Evolutionary conservation across 139 green algal species (phyloP).

Genomic region (Micromonas pusilla): DNA sequence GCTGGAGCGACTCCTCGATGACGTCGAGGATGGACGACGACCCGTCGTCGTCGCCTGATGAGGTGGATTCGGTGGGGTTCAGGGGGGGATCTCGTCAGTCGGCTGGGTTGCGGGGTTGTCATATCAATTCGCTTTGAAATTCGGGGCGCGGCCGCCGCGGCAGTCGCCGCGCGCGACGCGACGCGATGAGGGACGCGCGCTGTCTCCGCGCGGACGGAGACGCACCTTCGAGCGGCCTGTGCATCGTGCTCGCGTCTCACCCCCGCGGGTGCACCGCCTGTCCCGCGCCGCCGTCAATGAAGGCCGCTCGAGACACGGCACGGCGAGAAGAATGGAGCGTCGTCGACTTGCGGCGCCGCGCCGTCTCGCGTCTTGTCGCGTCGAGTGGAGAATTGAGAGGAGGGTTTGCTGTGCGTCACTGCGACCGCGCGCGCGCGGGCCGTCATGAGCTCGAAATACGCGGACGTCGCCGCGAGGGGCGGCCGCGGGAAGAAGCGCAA

Average conservation of each 20-base stretch:
- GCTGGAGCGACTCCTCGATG: conserved; percentile 59
- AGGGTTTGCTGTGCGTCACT: too few relatives aligned
- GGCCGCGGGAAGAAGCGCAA: not conserved
- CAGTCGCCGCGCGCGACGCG: not conserved
- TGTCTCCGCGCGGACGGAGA: not conserved
- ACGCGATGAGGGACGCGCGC: not conserved
- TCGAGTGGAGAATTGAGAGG: too few relatives aligned
- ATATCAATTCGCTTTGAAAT: not conserved
- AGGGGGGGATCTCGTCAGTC: not conserved
- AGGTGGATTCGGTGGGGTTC: not conserved
- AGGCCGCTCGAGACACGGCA: not conserved
- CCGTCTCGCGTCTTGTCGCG: not conserved
- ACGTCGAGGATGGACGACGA: conserved; percentile 47
- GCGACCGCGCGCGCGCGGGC: not conserved
- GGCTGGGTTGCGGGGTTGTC: not conserved
- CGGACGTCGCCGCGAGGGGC: not conserved
- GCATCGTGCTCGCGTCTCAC: not conserved
- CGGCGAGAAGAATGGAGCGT: not conserved
- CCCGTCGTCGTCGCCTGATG: too few relatives aligned
- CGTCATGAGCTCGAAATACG: not conserved
- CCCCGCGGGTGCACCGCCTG: not conserved
- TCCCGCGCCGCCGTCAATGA: not conserved
- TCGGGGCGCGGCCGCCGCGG: not conserved
- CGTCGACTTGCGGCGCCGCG: not conserved
- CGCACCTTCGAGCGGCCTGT: not conserved